Conservation (phyloP, 495 filamentous ascomycete genomes). For the Aspergillus incahuasiensis region DNA sequence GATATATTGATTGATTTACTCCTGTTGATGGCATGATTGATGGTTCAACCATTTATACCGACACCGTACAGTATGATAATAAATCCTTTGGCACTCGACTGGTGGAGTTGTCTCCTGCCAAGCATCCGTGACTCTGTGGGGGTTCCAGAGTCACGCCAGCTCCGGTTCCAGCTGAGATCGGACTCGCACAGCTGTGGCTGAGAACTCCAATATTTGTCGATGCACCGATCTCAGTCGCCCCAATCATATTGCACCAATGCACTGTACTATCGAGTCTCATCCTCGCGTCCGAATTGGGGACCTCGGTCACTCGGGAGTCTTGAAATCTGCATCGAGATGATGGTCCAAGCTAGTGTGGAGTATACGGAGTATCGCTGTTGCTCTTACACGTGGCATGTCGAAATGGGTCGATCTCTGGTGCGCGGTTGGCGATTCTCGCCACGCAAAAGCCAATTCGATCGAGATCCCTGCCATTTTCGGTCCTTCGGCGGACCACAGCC, state of each 20-base stretch:
- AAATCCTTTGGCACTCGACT: no score
- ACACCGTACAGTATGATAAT: no score
- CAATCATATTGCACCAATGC: not conserved
- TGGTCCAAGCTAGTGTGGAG: not conserved
- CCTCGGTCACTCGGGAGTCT: no score
- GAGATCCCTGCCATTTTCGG: not conserved
- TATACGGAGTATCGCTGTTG: not conserved
- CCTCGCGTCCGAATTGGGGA: not conserved
- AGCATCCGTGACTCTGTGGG: not conserved
- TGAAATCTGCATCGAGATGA: not conserved
- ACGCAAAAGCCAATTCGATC: not conserved
- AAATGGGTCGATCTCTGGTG: not conserved
- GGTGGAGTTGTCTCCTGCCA: not conserved
- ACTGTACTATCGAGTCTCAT: not conserved
- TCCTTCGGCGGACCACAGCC: not conserved
- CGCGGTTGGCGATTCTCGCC: not conserved
- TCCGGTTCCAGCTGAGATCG: not conserved
- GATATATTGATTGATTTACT: no score
- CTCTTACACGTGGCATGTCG: conserved; percentile 7
- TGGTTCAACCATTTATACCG: no score
- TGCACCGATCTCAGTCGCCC: not conserved
- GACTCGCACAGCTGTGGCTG: not conserved
- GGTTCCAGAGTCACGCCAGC: not conserved
- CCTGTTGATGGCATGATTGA: no score
- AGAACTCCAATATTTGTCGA: not conserved